phyloP scores from a whole-genome alignment of 768 basidiomycete species.

The Trametes cubensis region DNA sequence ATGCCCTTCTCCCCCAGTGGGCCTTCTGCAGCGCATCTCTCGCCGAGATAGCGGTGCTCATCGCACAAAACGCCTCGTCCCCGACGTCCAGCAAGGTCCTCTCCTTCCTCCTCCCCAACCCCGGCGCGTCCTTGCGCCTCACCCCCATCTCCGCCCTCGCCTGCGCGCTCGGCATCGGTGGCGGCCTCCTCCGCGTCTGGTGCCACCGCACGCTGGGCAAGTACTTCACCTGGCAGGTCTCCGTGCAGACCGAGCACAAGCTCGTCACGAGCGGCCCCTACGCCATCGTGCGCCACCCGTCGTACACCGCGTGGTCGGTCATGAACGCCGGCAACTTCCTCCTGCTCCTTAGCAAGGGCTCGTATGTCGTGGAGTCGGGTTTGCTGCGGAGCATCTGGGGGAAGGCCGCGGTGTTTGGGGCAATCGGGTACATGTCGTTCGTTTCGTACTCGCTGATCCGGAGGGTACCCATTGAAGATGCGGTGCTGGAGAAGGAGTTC shows the following conservation, averaged over 20 bases:
- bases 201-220: slow-evolving; percentile 18
- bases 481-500: slow-evolving; percentile 18
- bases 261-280: slow-evolving; percentile 24
- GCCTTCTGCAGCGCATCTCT: background rate
- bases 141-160: background rate
- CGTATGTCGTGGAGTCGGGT: background rate
- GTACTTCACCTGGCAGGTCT: slow-evolving; percentile 25
- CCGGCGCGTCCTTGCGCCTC: background rate
- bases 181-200: slow-evolving; percentile 2
- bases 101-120: background rate
- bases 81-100: background rate
- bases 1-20: background rate
- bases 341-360: background rate
- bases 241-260: slow-evolving; percentile 17
- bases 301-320: slow-evolving; percentile 19
- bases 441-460: background rate
- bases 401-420: background rate
- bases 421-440: background rate
- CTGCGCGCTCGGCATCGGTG: background rate
- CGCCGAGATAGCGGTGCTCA: background rate
- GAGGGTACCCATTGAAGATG: slow-evolving; percentile 11
- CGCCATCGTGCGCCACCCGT: slow-evolving; percentile 24
- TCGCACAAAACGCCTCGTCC: background rate
- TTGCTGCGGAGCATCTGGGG: background rate
- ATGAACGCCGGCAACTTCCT: slow-evolving; percentile 1